A percentile compares a stretch with the other conserved stretches of the same genome.
phyloP scores from a whole-genome alignment of 306 rosid genomes.

The Ormosia semicastrata region DNA sequence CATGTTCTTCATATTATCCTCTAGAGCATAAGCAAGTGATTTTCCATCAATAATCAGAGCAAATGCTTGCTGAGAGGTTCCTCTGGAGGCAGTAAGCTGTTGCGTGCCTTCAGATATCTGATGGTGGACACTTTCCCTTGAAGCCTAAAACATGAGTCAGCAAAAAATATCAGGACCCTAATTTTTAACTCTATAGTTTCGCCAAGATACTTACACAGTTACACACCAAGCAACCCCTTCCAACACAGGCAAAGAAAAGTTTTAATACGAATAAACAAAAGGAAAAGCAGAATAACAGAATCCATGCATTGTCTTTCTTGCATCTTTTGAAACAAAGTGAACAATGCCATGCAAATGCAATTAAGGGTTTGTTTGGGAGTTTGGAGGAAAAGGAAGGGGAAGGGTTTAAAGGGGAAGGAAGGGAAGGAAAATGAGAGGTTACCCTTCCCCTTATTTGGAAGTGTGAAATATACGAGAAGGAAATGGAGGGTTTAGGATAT shows the following conservation, averaged over 20 bases:
- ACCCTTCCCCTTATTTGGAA: no score
- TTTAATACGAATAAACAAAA: background rate
- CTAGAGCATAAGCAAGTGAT: conserved; percentile 86
- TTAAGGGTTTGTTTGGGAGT: no score
- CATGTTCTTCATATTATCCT: conserved; percentile 56
- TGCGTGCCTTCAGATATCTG: conserved; percentile 66
- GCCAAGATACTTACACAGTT: background rate
- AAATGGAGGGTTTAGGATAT: no score
- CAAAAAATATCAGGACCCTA: conserved; percentile 1
- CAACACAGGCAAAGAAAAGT: background rate
- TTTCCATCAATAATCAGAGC: conserved; percentile 96
- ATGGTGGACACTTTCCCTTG: conserved; percentile 52
- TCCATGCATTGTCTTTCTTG: background rate
- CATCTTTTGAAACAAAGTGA: background rate
- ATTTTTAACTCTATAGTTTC: background rate
- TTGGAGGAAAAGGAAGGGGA: no score
- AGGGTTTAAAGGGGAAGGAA: no score
- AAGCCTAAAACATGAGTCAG: conserved; percentile 57
- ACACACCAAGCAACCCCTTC: background rate
- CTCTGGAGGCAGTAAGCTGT: conserved; percentile 55
- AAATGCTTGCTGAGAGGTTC: conserved; percentile 62
- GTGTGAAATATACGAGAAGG: no score
- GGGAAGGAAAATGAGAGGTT: no score
- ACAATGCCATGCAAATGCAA: background rate
- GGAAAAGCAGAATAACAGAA: background rate